phyloP scores from a whole-genome alignment of 2,329 filamentous ascomycete genomes.

The Trichoderma aggressivum region DNA sequence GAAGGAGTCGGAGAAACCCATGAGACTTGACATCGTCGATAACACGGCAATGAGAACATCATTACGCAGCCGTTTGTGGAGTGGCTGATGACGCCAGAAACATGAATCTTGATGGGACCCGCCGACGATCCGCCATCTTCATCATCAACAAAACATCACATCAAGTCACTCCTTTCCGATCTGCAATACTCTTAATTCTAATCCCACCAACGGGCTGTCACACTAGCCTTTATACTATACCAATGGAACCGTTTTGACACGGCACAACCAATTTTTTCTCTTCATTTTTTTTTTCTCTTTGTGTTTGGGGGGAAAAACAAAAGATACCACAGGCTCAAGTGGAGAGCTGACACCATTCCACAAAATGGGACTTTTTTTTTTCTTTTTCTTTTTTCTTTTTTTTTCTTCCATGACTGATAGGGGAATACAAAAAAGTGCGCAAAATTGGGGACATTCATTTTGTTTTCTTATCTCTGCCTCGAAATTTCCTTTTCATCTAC shows the following conservation, averaged over 20 bases:
- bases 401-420: not conserved
- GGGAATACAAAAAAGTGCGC: constrained; percentile 5
- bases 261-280: not conserved
- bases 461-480: not conserved
- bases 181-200: constrained; percentile 6
- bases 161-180: constrained; percentile 1
- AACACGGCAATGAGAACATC: not conserved
- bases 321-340: constrained; percentile 6
- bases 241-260: not conserved
- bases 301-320: not conserved
- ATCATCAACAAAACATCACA: not conserved
- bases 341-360: constrained; percentile 11
- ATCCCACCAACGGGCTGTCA: not conserved
- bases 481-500: not conserved
- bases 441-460: constrained; percentile 8
- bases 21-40: not conserved
- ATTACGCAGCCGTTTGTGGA: constrained; percentile 3
- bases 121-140: not conserved
- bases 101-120: not conserved
- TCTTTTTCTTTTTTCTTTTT: not conserved
- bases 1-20: not conserved
- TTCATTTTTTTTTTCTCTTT: not conserved
- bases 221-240: not conserved
- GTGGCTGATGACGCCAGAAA: not conserved
- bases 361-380: not conserved